Conservation (phyloP, 306 rosid genomes). For the Ziziphus jujuba region DNA sequence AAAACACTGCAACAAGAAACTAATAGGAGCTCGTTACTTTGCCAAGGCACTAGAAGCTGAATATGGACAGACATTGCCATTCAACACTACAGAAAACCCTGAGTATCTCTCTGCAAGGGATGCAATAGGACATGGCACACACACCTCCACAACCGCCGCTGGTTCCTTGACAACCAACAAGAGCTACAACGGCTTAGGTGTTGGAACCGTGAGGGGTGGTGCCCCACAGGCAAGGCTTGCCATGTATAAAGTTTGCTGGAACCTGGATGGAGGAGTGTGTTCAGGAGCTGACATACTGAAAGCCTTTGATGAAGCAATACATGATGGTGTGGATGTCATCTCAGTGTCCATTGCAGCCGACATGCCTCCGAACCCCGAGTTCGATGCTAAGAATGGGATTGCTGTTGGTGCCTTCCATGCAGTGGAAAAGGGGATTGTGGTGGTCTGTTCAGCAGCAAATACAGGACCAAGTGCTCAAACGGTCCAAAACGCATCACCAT, state of each 20-base stretch:
- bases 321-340: slow-evolving; percentile 55
- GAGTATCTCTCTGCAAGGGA: slow-evolving; percentile 50
- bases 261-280: slow-evolving; percentile 23
- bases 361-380: slow-evolving; percentile 34
- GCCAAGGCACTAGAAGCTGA: slow-evolving; percentile 46
- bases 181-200: slow-evolving; percentile 45
- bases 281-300: slow-evolving; percentile 43
- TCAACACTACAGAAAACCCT: slow-evolving; percentile 16
- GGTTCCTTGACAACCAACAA: slow-evolving; percentile 35
- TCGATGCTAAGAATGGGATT: slow-evolving; percentile 32
- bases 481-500: slow-evolving; percentile 42
- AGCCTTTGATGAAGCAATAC: slow-evolving; percentile 46
- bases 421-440: slow-evolving; percentile 42
- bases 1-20: slow-evolving; percentile 40
- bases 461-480: slow-evolving; percentile 42
- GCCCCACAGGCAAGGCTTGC: slow-evolving; percentile 49
- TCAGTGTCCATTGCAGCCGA: slow-evolving; percentile 40
- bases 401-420: slow-evolving; percentile 52
- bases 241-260: slow-evolving; percentile 60
- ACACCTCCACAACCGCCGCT: slow-evolving; percentile 45
- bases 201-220: slow-evolving; percentile 49
- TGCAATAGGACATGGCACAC: slow-evolving; percentile 43
- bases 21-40: slow-evolving; percentile 52
- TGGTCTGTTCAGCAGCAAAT: slow-evolving; percentile 44
- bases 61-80: slow-evolving; percentile 25